phyloP scores from a whole-genome alignment of 139 green algal species.

The Ettlia oleoabundans region DNA sequence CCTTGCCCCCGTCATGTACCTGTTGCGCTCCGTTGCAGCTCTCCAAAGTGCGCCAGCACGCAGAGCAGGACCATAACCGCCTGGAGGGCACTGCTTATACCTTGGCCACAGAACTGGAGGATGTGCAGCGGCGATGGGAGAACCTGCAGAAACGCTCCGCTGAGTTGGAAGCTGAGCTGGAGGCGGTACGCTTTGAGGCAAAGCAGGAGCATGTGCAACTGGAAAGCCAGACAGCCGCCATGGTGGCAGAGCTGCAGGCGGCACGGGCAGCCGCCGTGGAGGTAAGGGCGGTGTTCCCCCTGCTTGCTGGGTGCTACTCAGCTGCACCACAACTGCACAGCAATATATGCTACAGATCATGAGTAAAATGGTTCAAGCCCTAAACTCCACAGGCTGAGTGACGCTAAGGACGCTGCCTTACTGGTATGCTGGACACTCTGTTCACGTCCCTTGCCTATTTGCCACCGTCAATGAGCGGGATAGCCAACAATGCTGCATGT shows the following conservation, averaged over 20 bases:
- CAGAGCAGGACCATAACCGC: not conserved
- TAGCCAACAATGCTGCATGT: too few species aligned
- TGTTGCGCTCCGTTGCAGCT: not conserved
- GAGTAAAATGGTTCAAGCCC: too few species aligned
- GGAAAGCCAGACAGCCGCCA: not conserved
- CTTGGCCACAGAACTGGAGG: not conserved
- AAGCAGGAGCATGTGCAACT: not conserved
- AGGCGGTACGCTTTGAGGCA: not conserved
- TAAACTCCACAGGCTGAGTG: too few species aligned
- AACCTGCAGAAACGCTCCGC: not conserved
- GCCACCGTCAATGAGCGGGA: too few species aligned
- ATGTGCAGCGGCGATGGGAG: not conserved
- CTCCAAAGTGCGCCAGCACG: not conserved
- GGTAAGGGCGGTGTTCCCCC: too few species aligned
- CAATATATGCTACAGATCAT: too few species aligned
- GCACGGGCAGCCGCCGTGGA: not conserved
- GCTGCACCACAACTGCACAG: too few species aligned
- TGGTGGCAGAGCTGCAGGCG: not conserved
- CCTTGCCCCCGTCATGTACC: not conserved
- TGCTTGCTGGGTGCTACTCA: not conserved
- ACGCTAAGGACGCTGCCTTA: too few species aligned
- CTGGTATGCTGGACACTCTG: too few species aligned
- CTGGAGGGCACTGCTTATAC: not conserved
- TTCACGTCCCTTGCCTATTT: too few species aligned
- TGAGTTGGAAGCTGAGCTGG: not conserved